phyloP scores from a whole-genome alignment of 371 early-diverging fungal species.

The Rhizopus microsporus region DNA sequence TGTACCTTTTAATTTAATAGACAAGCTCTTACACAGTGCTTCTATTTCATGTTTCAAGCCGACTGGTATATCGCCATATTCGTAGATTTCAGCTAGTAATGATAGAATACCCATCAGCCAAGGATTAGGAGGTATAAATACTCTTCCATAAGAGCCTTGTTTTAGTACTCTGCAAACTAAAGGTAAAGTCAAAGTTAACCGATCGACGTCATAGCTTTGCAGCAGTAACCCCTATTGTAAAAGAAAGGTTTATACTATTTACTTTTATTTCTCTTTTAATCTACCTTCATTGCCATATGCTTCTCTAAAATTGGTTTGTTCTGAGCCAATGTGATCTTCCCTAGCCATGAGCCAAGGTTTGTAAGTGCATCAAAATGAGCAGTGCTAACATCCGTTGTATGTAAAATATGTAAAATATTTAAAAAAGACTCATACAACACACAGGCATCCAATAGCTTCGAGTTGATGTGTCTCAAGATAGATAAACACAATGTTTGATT shows the following conservation, averaged over 20 bases:
- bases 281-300: constrained; percentile 87
- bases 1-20: constrained; percentile 71
- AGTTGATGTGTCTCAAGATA: constrained; percentile 71
- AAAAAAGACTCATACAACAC: constrained; percentile 85
- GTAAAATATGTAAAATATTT: constrained; percentile 82
- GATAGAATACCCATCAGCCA: constrained; percentile 96
- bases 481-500: constrained; percentile 83
- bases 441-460: constrained; percentile 58
- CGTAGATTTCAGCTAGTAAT: constrained; percentile 89
- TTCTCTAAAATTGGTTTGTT: constrained; percentile 93
- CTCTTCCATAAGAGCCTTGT: constrained; percentile 76
- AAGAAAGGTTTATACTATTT: not conserved
- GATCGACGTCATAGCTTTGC: constrained; percentile 84
- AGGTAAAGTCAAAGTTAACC: constrained; percentile 93
- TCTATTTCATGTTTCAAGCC: constrained; percentile 96
- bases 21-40: constrained; percentile 89
- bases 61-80: constrained; percentile 87
- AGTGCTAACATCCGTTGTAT: constrained; percentile 91
- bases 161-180: constrained; percentile 97
- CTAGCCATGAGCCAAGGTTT: constrained; percentile 96
- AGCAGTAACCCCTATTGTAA: constrained; percentile 75
- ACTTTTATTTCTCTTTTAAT: not conserved
- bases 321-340: constrained; percentile 87
- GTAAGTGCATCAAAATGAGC: constrained; percentile 86
- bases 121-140: constrained; percentile 95